These are phyloP conservation scores for Crithidia brevicula DNA, from an alignment of 208 protist genomes.

Conservation along the genomic window DNA sequence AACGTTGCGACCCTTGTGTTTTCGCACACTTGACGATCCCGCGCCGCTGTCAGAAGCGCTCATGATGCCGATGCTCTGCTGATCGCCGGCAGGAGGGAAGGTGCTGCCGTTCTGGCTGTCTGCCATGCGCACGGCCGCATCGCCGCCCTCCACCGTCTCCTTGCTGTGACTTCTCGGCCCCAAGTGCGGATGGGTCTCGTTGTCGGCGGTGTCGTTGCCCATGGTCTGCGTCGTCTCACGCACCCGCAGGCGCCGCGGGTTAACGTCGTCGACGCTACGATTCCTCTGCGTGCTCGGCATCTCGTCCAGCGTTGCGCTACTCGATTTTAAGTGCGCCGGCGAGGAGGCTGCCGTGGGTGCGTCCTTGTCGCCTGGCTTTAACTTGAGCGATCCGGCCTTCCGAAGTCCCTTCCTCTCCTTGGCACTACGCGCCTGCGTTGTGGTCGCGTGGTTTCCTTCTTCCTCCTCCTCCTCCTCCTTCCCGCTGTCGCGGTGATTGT, in stretches of 20 bases:
- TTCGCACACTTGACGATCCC: neutral
- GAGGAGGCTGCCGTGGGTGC: slow-evolving; percentile 7
- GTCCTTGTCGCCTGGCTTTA: neutral
- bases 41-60: neutral
- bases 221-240: neutral
- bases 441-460: no score
- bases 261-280: neutral
- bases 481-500: no score
- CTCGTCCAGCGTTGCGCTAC: slow-evolving; percentile 4
- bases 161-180: slow-evolving; percentile 3
- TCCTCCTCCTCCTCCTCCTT: no score
- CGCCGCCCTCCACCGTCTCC: slow-evolving; percentile 18
- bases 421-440: no score
- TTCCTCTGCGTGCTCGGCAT: neutral
- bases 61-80: slow-evolving; percentile 9
- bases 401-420: neutral
- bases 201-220: neutral
- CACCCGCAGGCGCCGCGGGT: neutral
- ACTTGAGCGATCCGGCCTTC: neutral
- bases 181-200: neutral
- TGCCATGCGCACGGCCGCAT: neutral
- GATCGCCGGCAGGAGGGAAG: neutral
- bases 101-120: slow-evolving; percentile 10
- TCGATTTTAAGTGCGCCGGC: neutral
- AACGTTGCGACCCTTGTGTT: no score